Evolutionary conservation across 257 asterid species (phyloP), one percentile per base, ranked within the genome.

Genomic region (Penstemon barbatus): DNA sequence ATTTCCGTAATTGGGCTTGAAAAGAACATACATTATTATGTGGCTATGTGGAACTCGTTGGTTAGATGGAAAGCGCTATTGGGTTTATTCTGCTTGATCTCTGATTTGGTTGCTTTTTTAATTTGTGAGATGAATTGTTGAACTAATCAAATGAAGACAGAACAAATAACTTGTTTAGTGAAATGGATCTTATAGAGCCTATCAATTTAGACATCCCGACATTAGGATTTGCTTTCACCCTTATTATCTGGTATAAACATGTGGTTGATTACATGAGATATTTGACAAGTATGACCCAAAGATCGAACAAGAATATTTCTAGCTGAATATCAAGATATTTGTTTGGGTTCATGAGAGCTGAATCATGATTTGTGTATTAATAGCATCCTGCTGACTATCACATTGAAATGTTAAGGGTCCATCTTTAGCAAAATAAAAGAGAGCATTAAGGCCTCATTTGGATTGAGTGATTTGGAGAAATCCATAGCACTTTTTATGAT

Each of bases 11-110:
- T 25, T 25, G 33, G 36, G 52, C 61, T 69, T 58, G 67, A 59
- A 65, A 65, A 45, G 40, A 25, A 25, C 33, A 25, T 25, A 25
- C 56, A 63, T 43, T 63, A 63, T 48, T 65, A 52, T n/a, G 41
- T 13, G n/a, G 41, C 51, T 7, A 48, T 59, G 54, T 37, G 7
- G 41, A 15, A 40, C 13, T 61, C 33, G 40, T 49, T 61, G 63
- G 12, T 51, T 71, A 15, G 44, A 45, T 37, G 7, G 38, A 55
- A 53, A 43, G 13, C 8, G 49, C 40, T 60, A 54, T 50, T 3
- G 33, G 33, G 54, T 41, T 33, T 46, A 25, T 37, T 8, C 50
- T 37, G 59, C 48, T 52, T 15, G 15, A 15, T 48, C 37, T 33
- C n/a, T 63, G 13, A 25, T 45, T 10, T 43, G 1, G 54, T 61